Base-by-base conservation (phyloP, 352 stramenopile genomes). In the Thalassiosira livingstoniorum region DNA sequence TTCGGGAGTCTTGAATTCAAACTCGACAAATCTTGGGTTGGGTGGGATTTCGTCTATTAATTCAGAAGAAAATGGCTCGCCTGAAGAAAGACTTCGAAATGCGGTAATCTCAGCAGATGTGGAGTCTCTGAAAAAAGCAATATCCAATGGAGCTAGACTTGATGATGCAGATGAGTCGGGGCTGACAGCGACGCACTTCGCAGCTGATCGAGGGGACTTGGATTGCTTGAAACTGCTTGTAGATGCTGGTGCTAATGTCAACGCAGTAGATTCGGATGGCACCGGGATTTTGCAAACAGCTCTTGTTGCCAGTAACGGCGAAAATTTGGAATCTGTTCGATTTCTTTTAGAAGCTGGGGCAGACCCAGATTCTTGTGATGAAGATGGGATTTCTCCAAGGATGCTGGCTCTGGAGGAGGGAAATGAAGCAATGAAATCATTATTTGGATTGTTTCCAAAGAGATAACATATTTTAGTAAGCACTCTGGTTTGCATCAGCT, bases 231-330 rank as follows among this genome's bases (percentile, higher is more conserved):
- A 77, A 77, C 25, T 87, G 15, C 70, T 95, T 21, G 57, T 94
- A 23, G 11, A 91, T 54, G 63, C 70, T 31, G 86, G 86, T 18
- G 90, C 88, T 5, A 78, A 92, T 86, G 65, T 89, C 2, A 87
- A 93, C 65, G 78, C 83, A 34, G 29, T 75, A 25, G 90, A 95
- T 80, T 31, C 75, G 25, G 86, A 94, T 79, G 86, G 89, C 0
- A 93, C 94, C 53, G 85, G 72, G 31, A 78, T 92, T 21, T 83
- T 95, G 69, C 86, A 93, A 62, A 86, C 86, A 47, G 89, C 87
- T 31, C 77, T 92, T 2, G 92, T 88, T 82, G 79, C 76, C 27
- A 86, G 83, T n/a, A 60, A 78, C 47, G 34, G 7, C 15, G 7
- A 7, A 15, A 47, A 47, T 47, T 47, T 89, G 11, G 80, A 90